These are phyloP conservation scores for Termitomyces sp. DNA, from an alignment of 768 basidiomycete species.

Conservation along the genomic window DNA sequence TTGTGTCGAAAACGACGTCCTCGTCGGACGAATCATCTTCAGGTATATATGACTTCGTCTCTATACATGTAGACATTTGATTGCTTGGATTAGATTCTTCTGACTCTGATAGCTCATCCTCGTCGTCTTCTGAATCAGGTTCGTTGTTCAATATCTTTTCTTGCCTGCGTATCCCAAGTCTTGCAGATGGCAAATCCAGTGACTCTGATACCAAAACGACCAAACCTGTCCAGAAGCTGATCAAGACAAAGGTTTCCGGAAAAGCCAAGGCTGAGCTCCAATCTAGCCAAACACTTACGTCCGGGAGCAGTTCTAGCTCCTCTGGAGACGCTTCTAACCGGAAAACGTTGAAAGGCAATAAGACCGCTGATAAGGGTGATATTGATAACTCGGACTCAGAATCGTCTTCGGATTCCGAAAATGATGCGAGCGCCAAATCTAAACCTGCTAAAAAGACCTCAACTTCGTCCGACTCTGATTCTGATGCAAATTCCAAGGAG, in stretches of 20 bases:
- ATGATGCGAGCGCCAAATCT: neutral
- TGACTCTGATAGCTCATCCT: conserved; percentile 21
- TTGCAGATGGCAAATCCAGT: conserved; percentile 33
- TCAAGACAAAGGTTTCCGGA: conserved; percentile 4
- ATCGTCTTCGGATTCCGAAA: conserved; percentile 5
- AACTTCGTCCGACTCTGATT: conserved; percentile 6
- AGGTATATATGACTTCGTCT: neutral
- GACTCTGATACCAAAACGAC: conserved; percentile 16
- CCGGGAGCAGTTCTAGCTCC: conserved; percentile 11
- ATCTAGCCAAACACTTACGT: conserved; percentile 19
- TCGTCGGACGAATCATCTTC: conserved; percentile 12
- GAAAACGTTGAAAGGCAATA: neutral
- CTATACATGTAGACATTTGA: neutral
- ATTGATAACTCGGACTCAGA: conserved; percentile 16
- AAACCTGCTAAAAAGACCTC: conserved; percentile 2
- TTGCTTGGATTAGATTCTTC: conserved; percentile 10
- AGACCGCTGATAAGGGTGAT: conserved; percentile 1
- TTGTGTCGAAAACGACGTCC: neutral
- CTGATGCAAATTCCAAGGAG: conserved; percentile 7
- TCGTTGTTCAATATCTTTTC: neutral
- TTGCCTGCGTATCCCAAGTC: neutral
- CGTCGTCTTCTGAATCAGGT: conserved; percentile 26
- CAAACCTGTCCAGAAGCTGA: conserved; percentile 7
- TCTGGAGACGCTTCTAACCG: conserved; percentile 4
- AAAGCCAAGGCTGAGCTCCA: conserved; percentile 7